phyloP scores from a whole-genome alignment of 257 asterid genomes.

The Henckelia pumila region DNA sequence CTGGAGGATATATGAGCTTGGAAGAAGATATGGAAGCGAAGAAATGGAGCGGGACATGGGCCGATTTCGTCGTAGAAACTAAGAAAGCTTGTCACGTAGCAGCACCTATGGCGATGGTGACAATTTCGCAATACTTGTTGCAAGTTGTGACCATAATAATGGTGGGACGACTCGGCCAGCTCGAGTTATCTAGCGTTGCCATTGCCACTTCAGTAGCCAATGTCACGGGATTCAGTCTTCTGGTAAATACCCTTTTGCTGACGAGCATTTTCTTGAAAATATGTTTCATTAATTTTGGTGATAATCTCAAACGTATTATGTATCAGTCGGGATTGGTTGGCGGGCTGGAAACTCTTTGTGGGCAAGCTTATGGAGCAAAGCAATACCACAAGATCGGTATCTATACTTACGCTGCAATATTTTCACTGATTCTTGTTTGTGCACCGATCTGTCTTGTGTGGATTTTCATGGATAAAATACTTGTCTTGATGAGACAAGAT shows the following conservation, averaged over 20 bases:
- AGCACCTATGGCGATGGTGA: conserved; percentile 33
- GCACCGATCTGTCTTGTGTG: conserved; percentile 52
- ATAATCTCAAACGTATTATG: neutral
- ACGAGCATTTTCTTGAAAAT: no score
- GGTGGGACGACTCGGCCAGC: conserved; percentile 49
- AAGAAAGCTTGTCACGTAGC: neutral
- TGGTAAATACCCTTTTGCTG: no score
- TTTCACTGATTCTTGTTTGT: conserved; percentile 43
- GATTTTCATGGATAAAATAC: conserved; percentile 47
- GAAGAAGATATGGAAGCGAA: neutral
- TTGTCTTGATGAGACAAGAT: conserved; percentile 47
- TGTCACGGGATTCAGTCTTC: conserved; percentile 46
- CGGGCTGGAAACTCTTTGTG: conserved; percentile 63
- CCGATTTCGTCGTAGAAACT: no score
- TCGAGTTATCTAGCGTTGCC: conserved; percentile 41
- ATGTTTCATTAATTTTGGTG: no score
- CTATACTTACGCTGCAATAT: conserved; percentile 45
- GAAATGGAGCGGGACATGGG: neutral
- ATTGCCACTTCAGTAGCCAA: conserved; percentile 48
- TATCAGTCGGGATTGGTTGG: conserved; percentile 55
- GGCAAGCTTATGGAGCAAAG: conserved; percentile 67
- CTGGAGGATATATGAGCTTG: neutral
- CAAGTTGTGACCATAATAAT: conserved; percentile 44
- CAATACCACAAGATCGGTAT: conserved; percentile 48
- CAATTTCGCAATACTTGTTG: conserved; percentile 40